A percentile compares a stretch with the other conserved stretches of the same genome.
These are phyloP conservation scores for Pseudozyma thailandica DNA, from an alignment of 1,284 basidiomycete species.

Conservation along the genomic window DNA sequence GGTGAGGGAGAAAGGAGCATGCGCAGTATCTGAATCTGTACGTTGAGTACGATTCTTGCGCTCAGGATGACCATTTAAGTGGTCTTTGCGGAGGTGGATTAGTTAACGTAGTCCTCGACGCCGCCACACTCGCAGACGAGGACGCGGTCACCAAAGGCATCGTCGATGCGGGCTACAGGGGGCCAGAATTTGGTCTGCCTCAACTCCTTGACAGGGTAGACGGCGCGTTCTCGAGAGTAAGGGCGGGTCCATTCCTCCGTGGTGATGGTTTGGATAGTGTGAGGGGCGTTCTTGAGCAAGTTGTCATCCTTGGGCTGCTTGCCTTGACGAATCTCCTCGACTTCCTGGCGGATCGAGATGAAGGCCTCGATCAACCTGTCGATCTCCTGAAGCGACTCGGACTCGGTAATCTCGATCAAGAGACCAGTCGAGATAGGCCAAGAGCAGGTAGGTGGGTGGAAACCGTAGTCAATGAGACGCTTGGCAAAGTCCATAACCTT, in stretches of 20 bases:
- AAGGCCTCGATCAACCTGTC: constrained; percentile 91
- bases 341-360: constrained; percentile 92
- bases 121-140: constrained; percentile 59
- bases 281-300: constrained; percentile 91
- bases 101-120: constrained; percentile 53
- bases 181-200: constrained; percentile 65
- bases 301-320: constrained; percentile 76
- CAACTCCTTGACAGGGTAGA: constrained; percentile 57
- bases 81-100: too few relatives aligned
- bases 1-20: neutral
- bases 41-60: constrained; percentile 4
- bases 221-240: constrained; percentile 58
- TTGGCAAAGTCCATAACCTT: constrained; percentile 97
- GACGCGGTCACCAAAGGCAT: constrained; percentile 58
- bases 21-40: neutral
- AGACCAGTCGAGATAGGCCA: constrained; percentile 67
- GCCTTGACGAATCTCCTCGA: constrained; percentile 84
- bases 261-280: constrained; percentile 81
- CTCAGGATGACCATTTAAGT: too few relatives aligned
- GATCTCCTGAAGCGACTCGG: constrained; percentile 62
- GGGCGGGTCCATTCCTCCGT: constrained; percentile 82
- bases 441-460: constrained; percentile 65
- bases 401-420: constrained; percentile 66
- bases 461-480: constrained; percentile 77
- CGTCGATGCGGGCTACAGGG: constrained; percentile 60